phyloP scores from a whole-genome alignment of 495 filamentous ascomycete genomes.

The Penicillium simplicissimum region DNA sequence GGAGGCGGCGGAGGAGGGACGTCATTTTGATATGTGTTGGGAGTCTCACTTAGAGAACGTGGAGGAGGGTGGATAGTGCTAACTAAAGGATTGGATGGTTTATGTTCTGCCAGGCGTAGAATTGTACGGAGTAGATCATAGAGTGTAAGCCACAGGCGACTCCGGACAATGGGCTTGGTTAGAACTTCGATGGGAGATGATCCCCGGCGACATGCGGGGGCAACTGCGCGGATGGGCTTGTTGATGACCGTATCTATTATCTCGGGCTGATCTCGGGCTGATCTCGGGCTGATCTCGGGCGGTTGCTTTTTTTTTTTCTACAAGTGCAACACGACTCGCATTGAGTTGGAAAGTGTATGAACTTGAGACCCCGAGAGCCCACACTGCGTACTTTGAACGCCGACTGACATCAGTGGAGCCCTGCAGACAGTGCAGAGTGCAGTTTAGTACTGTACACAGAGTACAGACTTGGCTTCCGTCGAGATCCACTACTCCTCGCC shows the following conservation, averaged over 20 bases:
- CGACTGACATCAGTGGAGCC: neutral
- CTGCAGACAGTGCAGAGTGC: neutral
- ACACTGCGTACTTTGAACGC: neutral
- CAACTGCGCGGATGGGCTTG: slow-evolving; percentile 7
- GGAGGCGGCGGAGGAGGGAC: slow-evolving; percentile 29
- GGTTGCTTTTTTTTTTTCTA: too few species aligned
- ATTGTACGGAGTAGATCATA: neutral
- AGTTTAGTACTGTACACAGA: too few species aligned
- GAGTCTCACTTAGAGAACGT: too few species aligned
- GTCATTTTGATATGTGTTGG: slow-evolving; percentile 4
- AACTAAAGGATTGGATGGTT: neutral
- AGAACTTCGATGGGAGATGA: neutral
- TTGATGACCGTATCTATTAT: slow-evolving; percentile 17
- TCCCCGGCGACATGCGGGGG: neutral
- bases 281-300: too few species aligned
- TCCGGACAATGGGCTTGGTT: neutral
- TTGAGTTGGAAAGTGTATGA: too few species aligned
- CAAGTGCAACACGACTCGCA: too few species aligned
- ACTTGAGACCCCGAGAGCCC: neutral
- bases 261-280: too few species aligned
- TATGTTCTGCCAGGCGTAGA: neutral
- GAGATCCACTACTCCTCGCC: neutral
- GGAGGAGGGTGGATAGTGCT: neutral
- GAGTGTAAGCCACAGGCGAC: neutral
- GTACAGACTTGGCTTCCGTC: too few species aligned